Conservation (phyloP, 2,329 filamentous ascomycete species). For the Paecilomyces dactylethromorphus region DNA sequence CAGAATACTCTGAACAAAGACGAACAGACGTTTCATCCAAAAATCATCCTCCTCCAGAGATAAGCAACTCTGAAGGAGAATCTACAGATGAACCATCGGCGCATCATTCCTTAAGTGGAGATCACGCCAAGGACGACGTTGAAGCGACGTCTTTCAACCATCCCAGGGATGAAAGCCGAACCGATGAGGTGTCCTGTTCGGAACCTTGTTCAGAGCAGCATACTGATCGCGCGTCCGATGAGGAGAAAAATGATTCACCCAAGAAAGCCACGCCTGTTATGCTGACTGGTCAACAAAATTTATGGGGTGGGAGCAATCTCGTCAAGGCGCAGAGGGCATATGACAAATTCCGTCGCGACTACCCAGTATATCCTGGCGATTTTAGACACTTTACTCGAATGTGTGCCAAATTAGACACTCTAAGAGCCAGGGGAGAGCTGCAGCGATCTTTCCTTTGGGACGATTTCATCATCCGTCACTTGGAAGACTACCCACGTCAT, state of each 20-base stretch:
- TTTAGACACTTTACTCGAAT: conserved; percentile 32
- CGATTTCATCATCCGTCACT: conserved; percentile 39
- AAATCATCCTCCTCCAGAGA: background rate
- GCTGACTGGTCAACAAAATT: conserved; percentile 14
- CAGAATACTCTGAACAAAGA: background rate
- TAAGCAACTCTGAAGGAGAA: background rate
- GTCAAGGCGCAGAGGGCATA: conserved; percentile 22
- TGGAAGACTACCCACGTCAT: conserved; percentile 31
- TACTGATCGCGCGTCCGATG: background rate
- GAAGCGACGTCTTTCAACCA: background rate
- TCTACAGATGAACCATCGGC: background rate
- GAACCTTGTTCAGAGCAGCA: background rate
- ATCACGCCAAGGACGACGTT: background rate
- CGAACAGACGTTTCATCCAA: background rate
- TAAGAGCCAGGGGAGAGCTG: conserved; percentile 23
- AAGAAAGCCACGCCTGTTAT: conserved; percentile 8
- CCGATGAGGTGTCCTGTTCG: background rate
- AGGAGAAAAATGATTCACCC: background rate
- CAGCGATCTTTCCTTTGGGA: conserved; percentile 37
- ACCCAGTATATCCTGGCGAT: conserved; percentile 32
- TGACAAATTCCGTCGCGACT: conserved; percentile 31
- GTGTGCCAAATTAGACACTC: conserved; percentile 27
- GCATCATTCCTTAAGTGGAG: background rate
- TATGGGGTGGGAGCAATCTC: conserved; percentile 10
- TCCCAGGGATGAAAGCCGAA: background rate